phyloP scores from a whole-genome alignment of 2,329 filamentous ascomycete species.

The Chrysosporium keratinophilum region DNA sequence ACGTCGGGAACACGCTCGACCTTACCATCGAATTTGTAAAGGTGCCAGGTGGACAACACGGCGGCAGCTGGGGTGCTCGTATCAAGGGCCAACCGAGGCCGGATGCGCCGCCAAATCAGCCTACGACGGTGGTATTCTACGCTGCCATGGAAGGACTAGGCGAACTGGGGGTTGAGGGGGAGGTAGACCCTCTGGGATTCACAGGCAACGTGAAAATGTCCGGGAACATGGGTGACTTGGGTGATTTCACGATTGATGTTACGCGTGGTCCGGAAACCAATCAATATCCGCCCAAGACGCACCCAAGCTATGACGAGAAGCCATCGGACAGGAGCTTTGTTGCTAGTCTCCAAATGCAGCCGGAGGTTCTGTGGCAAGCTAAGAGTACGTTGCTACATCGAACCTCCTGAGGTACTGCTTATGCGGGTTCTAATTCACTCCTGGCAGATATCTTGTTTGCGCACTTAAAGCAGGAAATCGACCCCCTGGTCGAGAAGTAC shows the following conservation, averaged over 20 bases:
- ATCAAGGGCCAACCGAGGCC: slow-evolving; percentile 70
- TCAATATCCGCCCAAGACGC: slow-evolving; percentile 45
- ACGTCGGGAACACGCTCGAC: slow-evolving; percentile 77
- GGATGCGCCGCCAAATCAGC: slow-evolving; percentile 55
- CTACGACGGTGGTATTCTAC: slow-evolving; percentile 74
- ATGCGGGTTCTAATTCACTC: not conserved
- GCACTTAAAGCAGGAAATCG: slow-evolving; percentile 54
- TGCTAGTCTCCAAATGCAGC: slow-evolving; percentile 55
- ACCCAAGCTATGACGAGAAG: slow-evolving; percentile 57
- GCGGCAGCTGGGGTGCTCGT: slow-evolving; percentile 83
- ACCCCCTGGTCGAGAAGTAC: slow-evolving; percentile 49
- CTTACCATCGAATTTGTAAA: slow-evolving; percentile 92
- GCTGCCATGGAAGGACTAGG: slow-evolving; percentile 67
- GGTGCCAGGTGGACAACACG: slow-evolving; percentile 70
- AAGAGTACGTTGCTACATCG: slow-evolving; percentile 47
- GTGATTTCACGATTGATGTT: slow-evolving; percentile 67
- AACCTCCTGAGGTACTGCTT: not conserved
- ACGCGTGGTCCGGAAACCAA: slow-evolving; percentile 59
- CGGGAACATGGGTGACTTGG: slow-evolving; percentile 61
- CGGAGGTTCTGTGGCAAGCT: slow-evolving; percentile 69
- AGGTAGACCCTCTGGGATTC: slow-evolving; percentile 44
- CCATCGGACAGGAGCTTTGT: slow-evolving; percentile 68
- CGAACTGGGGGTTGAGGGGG: slow-evolving; percentile 50
- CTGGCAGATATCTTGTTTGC: slow-evolving; percentile 45
- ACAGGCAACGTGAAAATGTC: slow-evolving; percentile 56